Base-by-base conservation (phyloP, 2,329 filamentous ascomycete genomes). In the Colletotrichum caudatum region DNA sequence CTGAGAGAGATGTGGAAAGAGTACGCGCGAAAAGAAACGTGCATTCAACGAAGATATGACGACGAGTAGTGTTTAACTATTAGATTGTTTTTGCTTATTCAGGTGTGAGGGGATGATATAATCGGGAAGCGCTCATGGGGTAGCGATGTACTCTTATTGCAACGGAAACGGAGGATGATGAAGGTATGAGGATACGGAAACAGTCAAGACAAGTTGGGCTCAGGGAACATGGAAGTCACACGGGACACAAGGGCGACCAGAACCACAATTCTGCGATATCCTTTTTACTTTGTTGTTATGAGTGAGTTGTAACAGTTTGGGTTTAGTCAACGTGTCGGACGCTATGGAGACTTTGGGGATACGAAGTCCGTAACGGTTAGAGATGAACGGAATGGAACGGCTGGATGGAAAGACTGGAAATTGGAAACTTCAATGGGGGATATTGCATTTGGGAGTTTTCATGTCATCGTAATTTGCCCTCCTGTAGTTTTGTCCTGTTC, bases 221-320 rank as follows among this genome's bases (percentile, higher is more conserved):
- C 20, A 23, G n/a, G 18, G 33, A 26, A 37, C 14, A 51, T 35
- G 18, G 44, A 23, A 59, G 57, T 70, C 50, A 53, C 33, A 71
- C 59, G 69, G 65, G 64, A 69, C 69, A 69, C 69, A 71, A 69
- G 69, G 69, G 69, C 58, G 69, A 69, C 48, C 69, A 69, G 69
- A 54, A 71, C 69, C 69, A 71, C 69, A 71, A 60, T 56, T 56
- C 65, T 71, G 69, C 35, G 39, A 26, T 69, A 54, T 63, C 59
- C 69, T 46, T 46, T 71, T 71, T 39, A 35, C 57, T 62, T 62
- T 51, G 58, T 62, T 51, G 58, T 58, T 51, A 58, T 53, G 51
- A 64, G 62, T 64, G 50, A 46, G 62, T 48, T 50, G 12, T 44
- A 56, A 64, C 48, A 41, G 23, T 29, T 57, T 67, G 5, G 53